Evolutionary conservation across 2,329 filamentous ascomycete genomes (phyloP), one percentile per base, ranked within the genome.

Genomic region (Sporothrix mexicana): DNA sequence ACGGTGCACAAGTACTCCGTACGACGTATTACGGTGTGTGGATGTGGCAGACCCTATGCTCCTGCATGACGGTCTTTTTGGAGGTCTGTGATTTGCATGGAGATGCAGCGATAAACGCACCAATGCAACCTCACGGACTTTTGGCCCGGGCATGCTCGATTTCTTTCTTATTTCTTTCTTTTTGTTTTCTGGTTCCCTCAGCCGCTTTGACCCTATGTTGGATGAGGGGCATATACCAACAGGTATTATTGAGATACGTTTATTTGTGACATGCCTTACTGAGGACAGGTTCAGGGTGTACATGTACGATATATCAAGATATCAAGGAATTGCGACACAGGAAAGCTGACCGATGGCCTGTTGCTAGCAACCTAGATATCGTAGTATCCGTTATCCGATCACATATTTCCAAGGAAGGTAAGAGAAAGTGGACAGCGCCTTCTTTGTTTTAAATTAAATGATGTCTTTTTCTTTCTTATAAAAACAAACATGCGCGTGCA

Each of bases 51-150:
- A 43, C 41, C 59, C 59, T 45, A n/a, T 9, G 49, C 25, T 47
- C 23, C 49, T 51, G 69, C 69, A 62, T 41, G 55, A 70, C 41
- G n/a, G 12, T 9, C 53, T 15, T 47, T n/a, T 70, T 62, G 25
- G 20, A 45, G 30, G 62, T 49, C 51, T 25, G 30, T 57, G 47
- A 45, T 55, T 55, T 71, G 47, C 47, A 53, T 67, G 20, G 70
- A 43, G 49, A 55, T 55, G n/a, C 49, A 30, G 49, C 30, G 30
- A 55, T 57, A 47, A 43, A 57, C 62, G 62, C 49, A 55, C 66
- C 47, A 62, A 70, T 73, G 71, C 36, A 30, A 73, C 71, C 71
- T 70, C 71, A 70, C 71, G 70, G 71, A 73, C 67, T 57, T 47
- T 17, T 30, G 17, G 15, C 17, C n/a, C 5, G 20, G n/a, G 6